Conservation (phyloP, 345 rosid species). For the Brassica juncea region DNA sequence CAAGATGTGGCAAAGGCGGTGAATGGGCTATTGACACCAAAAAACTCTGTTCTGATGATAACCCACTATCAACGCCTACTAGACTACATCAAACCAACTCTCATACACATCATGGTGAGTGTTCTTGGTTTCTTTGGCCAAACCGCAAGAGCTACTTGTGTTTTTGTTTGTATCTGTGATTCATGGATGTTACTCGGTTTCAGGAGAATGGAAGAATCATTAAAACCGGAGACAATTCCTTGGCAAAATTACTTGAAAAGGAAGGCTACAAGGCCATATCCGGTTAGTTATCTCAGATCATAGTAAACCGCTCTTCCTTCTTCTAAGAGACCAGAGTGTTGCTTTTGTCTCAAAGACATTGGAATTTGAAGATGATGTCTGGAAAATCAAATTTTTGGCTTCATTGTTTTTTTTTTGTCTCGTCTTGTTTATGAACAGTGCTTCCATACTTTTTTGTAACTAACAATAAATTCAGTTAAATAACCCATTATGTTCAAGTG, state of each 20-base stretch:
- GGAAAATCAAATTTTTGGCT: not conserved
- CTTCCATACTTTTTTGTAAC: not conserved
- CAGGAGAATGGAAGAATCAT: constrained; percentile 88
- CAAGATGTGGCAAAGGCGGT: constrained; percentile 92
- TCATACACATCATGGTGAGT: constrained; percentile 86
- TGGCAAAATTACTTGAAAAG: constrained; percentile 77
- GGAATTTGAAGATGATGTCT: constrained; percentile 15
- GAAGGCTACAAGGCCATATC: constrained; percentile 82
- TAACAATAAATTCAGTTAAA: not conserved
- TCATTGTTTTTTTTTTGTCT: not conserved
- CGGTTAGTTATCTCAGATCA: constrained; percentile 35
- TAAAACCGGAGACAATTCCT: constrained; percentile 77
- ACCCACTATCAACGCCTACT: constrained; percentile 87
- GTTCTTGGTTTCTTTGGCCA: constrained; percentile 1
- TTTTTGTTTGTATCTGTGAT: not conserved
- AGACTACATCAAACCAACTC: constrained; percentile 76
- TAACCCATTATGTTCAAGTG: not conserved
- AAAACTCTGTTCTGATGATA: constrained; percentile 86
- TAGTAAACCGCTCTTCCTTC: constrained; percentile 1
- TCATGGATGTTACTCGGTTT: constrained; percentile 33
- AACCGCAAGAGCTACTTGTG: not conserved
- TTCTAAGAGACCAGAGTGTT: constrained; percentile 19
- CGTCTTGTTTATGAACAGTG: not conserved
- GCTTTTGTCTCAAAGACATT: not conserved
- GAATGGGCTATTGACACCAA: constrained; percentile 81